Evolutionary conservation across 352 stramenopile genomes (phyloP), one percentile per base, ranked within the genome.

Genomic region (Elongisporangium anandrum): DNA sequence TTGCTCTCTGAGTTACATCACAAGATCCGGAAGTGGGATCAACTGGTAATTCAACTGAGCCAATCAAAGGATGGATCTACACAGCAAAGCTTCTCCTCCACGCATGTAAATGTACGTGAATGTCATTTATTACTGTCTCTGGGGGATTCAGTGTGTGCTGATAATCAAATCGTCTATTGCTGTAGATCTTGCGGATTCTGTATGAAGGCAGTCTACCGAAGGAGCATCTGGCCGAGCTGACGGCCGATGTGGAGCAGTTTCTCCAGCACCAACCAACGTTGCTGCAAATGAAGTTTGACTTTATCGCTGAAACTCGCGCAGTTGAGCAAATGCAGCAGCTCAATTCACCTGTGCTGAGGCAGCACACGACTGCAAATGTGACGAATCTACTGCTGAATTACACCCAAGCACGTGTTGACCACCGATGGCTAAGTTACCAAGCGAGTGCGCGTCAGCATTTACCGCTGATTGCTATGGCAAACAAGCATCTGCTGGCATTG

Each of bases 131-230:
- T 48, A 29, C 7, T 16, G 16, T 15, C 38, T 8, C 48, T 22
- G 22, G 15, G 5, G 48, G 3, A 52, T 26, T 7, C 22, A 2
- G 19, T 3, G 19, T 20, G 48, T 15, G 48, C 48, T 52, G 4
- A 52, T 52, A 10, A 24, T n/a, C 4, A n/a, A 49, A 3, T 16
- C 50, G 50, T 21, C 9, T 50, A n/a, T 34, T 53, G 20, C 41
- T n/a, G n/a, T n/a, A 75, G 68, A 75, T 75, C 34, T 60, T 75
- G 19, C 55, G 53, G 4, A 63, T 50, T 41, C 62, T 75, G 68
- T 72, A 75, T 50, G 60, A 68, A 19, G 66, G 61, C 21, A 59
- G 45, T 16, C 39, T 59, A 2, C 56, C 62, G 8, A 60, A 59
- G 29, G 21, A 20, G 6, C 57, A 72, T 38, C 26, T 75, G 7